Conservation (phyloP, 176 grass and related monocot genomes). For the Phragmites australis region DNA sequence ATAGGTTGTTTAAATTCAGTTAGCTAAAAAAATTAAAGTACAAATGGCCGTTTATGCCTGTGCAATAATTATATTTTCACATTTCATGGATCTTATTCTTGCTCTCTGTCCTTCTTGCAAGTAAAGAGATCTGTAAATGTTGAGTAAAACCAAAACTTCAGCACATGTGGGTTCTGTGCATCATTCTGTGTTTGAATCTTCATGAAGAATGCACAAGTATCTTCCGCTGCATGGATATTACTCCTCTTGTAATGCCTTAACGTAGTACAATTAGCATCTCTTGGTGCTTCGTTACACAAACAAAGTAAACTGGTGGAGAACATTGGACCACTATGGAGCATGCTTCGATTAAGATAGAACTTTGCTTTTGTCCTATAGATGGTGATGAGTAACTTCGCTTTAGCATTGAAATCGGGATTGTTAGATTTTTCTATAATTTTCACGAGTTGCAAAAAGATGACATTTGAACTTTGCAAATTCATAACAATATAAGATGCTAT, state of each 20-base stretch:
- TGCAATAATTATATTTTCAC: background rate
- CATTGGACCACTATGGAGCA: background rate
- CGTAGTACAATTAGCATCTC: constrained; percentile 6
- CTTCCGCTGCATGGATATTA: background rate
- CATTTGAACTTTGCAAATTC: background rate
- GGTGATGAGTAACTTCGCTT: background rate
- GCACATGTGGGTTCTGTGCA: background rate
- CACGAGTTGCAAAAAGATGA: background rate
- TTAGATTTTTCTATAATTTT: background rate
- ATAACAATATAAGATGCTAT: background rate
- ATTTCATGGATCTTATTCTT: constrained; percentile 1
- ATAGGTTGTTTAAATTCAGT: background rate
- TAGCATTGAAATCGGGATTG: background rate
- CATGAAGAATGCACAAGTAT: background rate
- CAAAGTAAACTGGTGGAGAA: background rate
- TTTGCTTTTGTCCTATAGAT: background rate
- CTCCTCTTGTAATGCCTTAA: background rate
- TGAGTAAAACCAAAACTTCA: constrained; percentile 1
- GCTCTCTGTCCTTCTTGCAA: background rate
- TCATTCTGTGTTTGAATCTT: constrained; percentile 23
- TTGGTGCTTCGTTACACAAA: too few species aligned
- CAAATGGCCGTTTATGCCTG: background rate
- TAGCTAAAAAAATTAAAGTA: background rate
- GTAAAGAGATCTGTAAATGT: background rate
- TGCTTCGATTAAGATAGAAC: background rate